Conservation (phyloP, 306 rosid genomes). For the Acacia crassicarpa region DNA sequence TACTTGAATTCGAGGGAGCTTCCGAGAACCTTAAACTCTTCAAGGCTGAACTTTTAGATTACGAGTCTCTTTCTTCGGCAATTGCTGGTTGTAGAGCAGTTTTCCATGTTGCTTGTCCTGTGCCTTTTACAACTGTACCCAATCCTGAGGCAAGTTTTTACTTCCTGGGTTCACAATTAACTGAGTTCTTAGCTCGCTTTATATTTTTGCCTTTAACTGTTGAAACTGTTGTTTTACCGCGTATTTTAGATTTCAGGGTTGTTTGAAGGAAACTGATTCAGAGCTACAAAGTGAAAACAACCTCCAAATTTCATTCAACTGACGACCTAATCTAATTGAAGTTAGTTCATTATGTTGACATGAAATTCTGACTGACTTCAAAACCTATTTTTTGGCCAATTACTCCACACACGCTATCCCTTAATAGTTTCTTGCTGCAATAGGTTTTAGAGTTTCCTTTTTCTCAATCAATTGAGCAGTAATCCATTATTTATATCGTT, state of each 20-base stretch:
- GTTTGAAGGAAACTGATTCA: neutral
- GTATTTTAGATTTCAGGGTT: neutral
- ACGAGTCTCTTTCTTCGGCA: constrained; percentile 36
- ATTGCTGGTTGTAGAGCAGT: constrained; percentile 48
- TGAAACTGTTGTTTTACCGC: no score
- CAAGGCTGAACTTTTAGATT: constrained; percentile 43
- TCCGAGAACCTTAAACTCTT: constrained; percentile 45
- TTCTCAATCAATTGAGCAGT: neutral
- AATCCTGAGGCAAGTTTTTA: constrained; percentile 41
- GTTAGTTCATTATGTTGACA: no score
- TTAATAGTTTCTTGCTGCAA: neutral
- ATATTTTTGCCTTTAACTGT: no score
- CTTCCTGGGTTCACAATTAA: neutral
- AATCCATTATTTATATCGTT: neutral
- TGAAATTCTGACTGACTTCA: no score
- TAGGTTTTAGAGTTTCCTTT: neutral
- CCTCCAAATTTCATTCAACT: neutral
- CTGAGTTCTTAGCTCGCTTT: neutral
- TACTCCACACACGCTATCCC: no score
- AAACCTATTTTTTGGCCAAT: no score
- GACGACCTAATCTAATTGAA: neutral
- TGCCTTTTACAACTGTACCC: constrained; percentile 30
- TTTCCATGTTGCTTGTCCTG: constrained; percentile 60
- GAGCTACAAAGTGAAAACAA: no score
- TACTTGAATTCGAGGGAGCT: constrained; percentile 39